Evolutionary conservation across 495 filamentous ascomycete species (phyloP), one percentile per base, ranked within the genome.

Genomic region (Penicillium longicatenatum): DNA sequence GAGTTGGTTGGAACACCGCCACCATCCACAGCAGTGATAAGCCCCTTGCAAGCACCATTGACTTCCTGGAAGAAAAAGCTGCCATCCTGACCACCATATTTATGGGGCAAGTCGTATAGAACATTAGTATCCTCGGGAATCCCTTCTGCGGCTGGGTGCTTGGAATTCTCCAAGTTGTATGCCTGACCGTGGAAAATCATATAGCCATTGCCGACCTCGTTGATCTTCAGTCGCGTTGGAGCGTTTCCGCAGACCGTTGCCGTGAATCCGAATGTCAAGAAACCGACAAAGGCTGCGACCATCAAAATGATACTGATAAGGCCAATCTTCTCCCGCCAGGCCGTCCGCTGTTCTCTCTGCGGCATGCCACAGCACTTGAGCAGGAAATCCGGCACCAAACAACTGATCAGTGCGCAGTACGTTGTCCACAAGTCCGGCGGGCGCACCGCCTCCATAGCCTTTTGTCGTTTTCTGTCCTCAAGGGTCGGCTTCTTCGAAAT

Each of bases 51-150:
- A 52, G 89, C 90, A 17, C 94, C 95, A 64, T 99, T 99, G 69
- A 99, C 95, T 64, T 97, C 94, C 70, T 99, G 95, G 75, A 99
- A 99, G 64, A 98, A 76, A 71, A 99, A 99, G 66, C 92, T 97
- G 46, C 89, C 92, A 71, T 99, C 95, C 65, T 89, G 79, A 0
- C 93, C 95, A 45, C 87, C 91, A 70, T 93, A 85, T 67, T 89
- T 89, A 54, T 84, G 77, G 0, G 86, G 86, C 5, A 97, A 73
- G 70, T 97, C 92, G 60, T 86, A 99, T 3, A 99, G 75, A 20
- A 99, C 85, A 66, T 98, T 96, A 22, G 73, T 61, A 30, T 71
- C 74, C 0, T 65, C 62, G 1, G 87, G 84, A 55, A 99, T 92
- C n/a, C 91, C 92, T 49, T 78, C 73, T 1, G 90, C 95, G 0